A percentile compares a stretch with the other conserved stretches of the same genome.
Evolutionary conservation across 208 protist genomes (phyloP).

Genomic region (Acanthamoeba quina): DNA sequence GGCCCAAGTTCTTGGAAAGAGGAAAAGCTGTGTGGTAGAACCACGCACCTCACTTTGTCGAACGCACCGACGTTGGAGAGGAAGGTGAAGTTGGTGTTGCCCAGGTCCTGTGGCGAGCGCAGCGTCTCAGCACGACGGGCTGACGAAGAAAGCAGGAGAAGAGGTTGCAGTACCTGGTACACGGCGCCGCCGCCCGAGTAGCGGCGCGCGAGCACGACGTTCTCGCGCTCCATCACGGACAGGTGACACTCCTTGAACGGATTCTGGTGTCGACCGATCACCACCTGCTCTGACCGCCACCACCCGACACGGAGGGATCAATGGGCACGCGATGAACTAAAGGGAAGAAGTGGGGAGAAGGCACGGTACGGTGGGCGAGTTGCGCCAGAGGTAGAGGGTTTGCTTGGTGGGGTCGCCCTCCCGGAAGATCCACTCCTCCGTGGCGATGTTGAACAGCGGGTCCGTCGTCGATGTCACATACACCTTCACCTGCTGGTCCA

Average conservation of each 20-base stretch:
- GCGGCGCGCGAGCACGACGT: constrained; percentile 52
- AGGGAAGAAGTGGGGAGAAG: not conserved
- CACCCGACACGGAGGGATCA: not conserved
- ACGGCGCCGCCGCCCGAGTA: constrained; percentile 71
- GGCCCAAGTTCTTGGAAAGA: too few species aligned
- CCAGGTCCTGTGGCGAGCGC: constrained; percentile 27
- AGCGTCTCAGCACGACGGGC: not conserved
- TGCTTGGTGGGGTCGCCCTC: constrained; percentile 61
- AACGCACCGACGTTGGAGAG: constrained; percentile 19
- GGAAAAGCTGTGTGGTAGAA: not conserved
- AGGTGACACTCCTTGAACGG: constrained; percentile 74
- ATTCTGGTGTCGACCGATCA: constrained; percentile 57
- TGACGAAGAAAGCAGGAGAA: too few species aligned
- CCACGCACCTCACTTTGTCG: constrained; percentile 4
- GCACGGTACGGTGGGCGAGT: constrained; percentile 51
- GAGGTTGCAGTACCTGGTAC: constrained; percentile 24
- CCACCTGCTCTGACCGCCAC: not conserved
- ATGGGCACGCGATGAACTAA: not conserved
- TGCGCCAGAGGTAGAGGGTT: constrained; percentile 74
- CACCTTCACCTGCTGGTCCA: constrained; percentile 31
- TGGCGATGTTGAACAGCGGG: constrained; percentile 75
- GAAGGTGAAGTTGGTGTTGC: constrained; percentile 74
- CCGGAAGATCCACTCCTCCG: constrained; percentile 69
- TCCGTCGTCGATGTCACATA: constrained; percentile 54
- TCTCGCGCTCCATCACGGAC: constrained; percentile 48